Evolutionary conservation across 2,329 filamentous ascomycete genomes (phyloP).

Genomic region (Trichoderma sp.): DNA sequence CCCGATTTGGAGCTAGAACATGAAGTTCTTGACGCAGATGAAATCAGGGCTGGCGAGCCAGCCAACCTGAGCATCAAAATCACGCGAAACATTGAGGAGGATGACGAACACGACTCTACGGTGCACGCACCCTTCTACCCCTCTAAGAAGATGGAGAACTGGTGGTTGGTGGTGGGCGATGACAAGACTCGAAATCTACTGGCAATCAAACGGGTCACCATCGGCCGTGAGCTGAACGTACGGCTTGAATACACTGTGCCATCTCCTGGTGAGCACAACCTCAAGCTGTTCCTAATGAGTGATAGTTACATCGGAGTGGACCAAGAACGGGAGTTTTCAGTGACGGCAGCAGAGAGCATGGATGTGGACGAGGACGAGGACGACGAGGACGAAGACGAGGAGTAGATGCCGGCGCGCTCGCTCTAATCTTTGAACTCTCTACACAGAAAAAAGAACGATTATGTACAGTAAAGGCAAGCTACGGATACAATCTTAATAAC

Average conservation of each 20-base stretch:
- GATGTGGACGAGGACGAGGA: slow-evolving; percentile 82
- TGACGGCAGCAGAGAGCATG: slow-evolving; percentile 87
- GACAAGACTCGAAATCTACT: slow-evolving; percentile 83
- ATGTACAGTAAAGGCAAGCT: slow-evolving; percentile 34
- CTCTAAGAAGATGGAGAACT: slow-evolving; percentile 88
- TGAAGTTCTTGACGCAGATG: slow-evolving; percentile 75
- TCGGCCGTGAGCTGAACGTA: slow-evolving; percentile 73
- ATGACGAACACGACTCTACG: slow-evolving; percentile 69
- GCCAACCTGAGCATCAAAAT: slow-evolving; percentile 82
- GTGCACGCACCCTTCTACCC: slow-evolving; percentile 97
- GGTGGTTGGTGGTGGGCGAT: slow-evolving; percentile 96
- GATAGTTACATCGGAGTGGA: slow-evolving; percentile 97
- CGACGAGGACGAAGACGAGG: slow-evolving; percentile 60
- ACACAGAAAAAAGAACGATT: slow-evolving; percentile 25
- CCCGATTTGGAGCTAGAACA: slow-evolving; percentile 92
- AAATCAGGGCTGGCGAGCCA: slow-evolving; percentile 75
- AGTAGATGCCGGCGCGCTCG: slow-evolving; percentile 21
- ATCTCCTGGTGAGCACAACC: slow-evolving; percentile 74
- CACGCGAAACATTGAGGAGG: slow-evolving; percentile 74
- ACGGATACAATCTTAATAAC: slow-evolving; percentile 26
- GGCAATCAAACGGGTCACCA: slow-evolving; percentile 91
- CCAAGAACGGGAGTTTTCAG: slow-evolving; percentile 85
- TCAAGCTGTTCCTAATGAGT: slow-evolving; percentile 94
- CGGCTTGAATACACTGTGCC: slow-evolving; percentile 87
- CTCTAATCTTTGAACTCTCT: slow-evolving; percentile 21